Percentiles rank a stretch among this genome's conserved stretches.
phyloP scores from a whole-genome alignment of 176 grass and related monocot genomes.

The Eragrostis curvula region DNA sequence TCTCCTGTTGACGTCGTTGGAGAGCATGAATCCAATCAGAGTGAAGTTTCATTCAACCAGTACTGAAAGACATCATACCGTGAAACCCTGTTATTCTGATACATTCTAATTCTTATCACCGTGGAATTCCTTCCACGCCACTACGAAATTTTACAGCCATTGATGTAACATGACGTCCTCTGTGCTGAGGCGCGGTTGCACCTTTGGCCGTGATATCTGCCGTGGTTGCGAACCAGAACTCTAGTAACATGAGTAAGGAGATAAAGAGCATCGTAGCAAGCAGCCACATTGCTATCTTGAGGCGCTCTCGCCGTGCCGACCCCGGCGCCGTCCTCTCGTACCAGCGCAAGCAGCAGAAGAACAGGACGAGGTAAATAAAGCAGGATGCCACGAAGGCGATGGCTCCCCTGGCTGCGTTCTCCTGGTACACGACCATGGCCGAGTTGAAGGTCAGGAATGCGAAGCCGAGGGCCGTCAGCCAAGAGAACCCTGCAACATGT shows the following conservation, averaged over 20 bases:
- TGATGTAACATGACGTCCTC: too few relatives aligned
- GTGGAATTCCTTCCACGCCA: too few relatives aligned
- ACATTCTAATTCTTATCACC: too few relatives aligned
- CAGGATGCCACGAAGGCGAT: background rate
- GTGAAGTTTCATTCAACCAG: too few relatives aligned
- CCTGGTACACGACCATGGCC: background rate
- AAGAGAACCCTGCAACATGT: too few relatives aligned
- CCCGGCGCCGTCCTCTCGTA: background rate
- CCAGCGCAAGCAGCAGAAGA: background rate
- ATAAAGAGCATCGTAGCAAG: slow-evolving; percentile 13
- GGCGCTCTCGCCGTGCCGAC: background rate
- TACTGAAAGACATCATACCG: too few relatives aligned
- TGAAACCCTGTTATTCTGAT: too few relatives aligned
- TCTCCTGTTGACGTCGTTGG: too few relatives aligned
- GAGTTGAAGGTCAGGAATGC: slow-evolving; percentile 23
- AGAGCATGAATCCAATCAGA: too few relatives aligned
- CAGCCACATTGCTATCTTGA: slow-evolving; percentile 32
- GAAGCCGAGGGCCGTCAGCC: background rate
- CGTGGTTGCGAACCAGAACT: background rate
- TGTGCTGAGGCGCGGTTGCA: too few relatives aligned
- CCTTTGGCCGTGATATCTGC: background rate
- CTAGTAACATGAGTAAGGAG: background rate
- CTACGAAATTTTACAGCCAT: too few relatives aligned
- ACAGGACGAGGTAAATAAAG: background rate
- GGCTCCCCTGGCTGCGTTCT: background rate